These are phyloP conservation scores for Claviceps sp. DNA, from an alignment of 2,329 filamentous ascomycete genomes.

Conservation along the genomic window DNA sequence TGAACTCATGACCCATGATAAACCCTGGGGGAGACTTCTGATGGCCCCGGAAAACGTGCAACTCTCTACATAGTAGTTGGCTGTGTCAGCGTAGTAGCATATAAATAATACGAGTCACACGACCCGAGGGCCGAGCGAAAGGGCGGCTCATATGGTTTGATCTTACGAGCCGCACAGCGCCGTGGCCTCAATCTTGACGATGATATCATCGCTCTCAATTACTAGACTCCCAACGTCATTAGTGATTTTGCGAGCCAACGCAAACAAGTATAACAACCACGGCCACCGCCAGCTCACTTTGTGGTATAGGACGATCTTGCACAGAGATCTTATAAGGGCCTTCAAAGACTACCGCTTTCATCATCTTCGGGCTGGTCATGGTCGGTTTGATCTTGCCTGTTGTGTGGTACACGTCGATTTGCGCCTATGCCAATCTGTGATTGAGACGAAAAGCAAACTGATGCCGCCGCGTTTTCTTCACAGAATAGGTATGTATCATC, in stretches of 20 bases:
- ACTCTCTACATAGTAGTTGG: slow-evolving; percentile 40
- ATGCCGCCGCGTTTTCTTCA: neutral
- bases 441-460: neutral
- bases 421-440: neutral
- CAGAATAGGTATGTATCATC: no score
- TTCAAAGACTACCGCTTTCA: slow-evolving; percentile 85
- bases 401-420: neutral
- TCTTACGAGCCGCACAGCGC: slow-evolving; percentile 78
- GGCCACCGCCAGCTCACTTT: slow-evolving; percentile 21
- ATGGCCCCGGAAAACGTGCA: slow-evolving; percentile 77
- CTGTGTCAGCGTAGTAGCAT: neutral
- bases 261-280: neutral
- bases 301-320: slow-evolving; percentile 67
- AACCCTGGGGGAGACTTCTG: slow-evolving; percentile 52
- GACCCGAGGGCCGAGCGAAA: no score
- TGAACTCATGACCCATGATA: slow-evolving; percentile 77
- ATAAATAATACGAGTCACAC: neutral
- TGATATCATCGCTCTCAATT: slow-evolving; percentile 56
- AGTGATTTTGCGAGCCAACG: neutral
- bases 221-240: slow-evolving; percentile 28
- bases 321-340: slow-evolving; percentile 61
- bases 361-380: slow-evolving; percentile 36
- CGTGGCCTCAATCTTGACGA: slow-evolving; percentile 71
- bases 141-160: neutral
- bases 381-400: neutral